Conservation (phyloP, 2,329 filamentous ascomycete species). For the Cladosporium sp. region DNA sequence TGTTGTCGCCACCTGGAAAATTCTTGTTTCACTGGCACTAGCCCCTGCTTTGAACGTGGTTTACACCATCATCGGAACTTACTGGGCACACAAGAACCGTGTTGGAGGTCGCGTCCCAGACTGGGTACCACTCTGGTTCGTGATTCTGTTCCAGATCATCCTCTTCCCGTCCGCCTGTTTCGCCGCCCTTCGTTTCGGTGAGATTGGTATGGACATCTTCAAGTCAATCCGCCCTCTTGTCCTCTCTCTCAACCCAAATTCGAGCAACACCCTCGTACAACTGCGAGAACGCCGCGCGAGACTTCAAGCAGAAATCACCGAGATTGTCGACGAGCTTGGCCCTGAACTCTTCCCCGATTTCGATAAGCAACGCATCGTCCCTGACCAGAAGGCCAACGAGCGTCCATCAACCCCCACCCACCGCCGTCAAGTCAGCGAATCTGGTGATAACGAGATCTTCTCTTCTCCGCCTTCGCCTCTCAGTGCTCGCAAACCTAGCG, state of each 20-base stretch:
- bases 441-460: slow-evolving; percentile 27
- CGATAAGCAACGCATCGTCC: slow-evolving; percentile 71
- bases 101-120: slow-evolving; percentile 79
- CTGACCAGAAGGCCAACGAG: slow-evolving; percentile 45
- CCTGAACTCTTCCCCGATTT: slow-evolving; percentile 98
- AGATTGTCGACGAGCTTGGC: slow-evolving; percentile 91
- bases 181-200: slow-evolving; percentile 88
- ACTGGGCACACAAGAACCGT: slow-evolving; percentile 78
- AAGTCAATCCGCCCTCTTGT: slow-evolving; percentile 90
- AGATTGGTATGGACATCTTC: slow-evolving; percentile 98
- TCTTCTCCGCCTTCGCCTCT: slow-evolving; percentile 29
- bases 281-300: slow-evolving; percentile 72
- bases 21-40: slow-evolving; percentile 81
- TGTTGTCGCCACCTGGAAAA: slow-evolving; percentile 93
- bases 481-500: slow-evolving; percentile 35
- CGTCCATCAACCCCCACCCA: slow-evolving; percentile 30
- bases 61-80: slow-evolving; percentile 73
- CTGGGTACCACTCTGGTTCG: slow-evolving; percentile 76
- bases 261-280: slow-evolving; percentile 78
- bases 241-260: slow-evolving; percentile 80
- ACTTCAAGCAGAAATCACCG: slow-evolving; percentile 79
- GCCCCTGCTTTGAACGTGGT: slow-evolving; percentile 80
- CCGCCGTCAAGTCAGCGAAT: slow-evolving; percentile 26
- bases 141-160: slow-evolving; percentile 73
- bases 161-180: slow-evolving; percentile 89